Evolutionary conservation across 345 rosid genomes (phyloP), one percentile per base, ranked within the genome.

Genomic region (Eucalyptus pauciflora): DNA sequence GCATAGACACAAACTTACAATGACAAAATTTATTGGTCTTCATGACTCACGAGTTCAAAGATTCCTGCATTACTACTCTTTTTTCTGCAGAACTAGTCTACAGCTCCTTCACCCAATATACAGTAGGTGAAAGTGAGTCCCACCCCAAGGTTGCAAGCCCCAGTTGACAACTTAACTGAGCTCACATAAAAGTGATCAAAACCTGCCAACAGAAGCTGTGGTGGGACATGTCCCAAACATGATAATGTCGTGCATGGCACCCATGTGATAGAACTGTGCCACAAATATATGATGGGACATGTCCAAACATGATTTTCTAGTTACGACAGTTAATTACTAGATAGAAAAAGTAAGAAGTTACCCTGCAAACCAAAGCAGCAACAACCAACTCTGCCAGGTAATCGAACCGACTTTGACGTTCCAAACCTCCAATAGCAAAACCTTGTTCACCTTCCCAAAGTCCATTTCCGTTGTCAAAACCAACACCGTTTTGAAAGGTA

Each of bases 371-470:
- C 87, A 96, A 97, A 43, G 99, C 98, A 71, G 99, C 99, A 69
- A 98, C 99, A 85, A 98, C 99, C 88, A 97, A 92, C 91, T 97
- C 99, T 80, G 99, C 94, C 88, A 96, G 96, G 89, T 96, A 96
- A 48, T 97, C 99, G 87, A 83, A 89, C 88, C 98, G 95, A 91
- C 98, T 96, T 88, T 92, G 96, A 81, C 95, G 94, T 88, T 97
- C 99, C 87, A 94, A 94, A 91, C 99, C 99, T 85, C 99, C 99
- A 86, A 97, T 94, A 52, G 99, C 99, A 95, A 97, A 97, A 87
- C 99, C 99, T 91, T 95, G 99, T 89, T 96, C 98, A 81, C 97
- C 94, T 86, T 95, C 93, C 96, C 96, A 94, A 50, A 94, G 87
- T 54, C 99, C 99, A 90, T 94, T 94, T 22, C 98, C 99, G 49